Conservation (phyloP, 495 filamentous ascomycete genomes). For the Trichoderma reesei region DNA sequence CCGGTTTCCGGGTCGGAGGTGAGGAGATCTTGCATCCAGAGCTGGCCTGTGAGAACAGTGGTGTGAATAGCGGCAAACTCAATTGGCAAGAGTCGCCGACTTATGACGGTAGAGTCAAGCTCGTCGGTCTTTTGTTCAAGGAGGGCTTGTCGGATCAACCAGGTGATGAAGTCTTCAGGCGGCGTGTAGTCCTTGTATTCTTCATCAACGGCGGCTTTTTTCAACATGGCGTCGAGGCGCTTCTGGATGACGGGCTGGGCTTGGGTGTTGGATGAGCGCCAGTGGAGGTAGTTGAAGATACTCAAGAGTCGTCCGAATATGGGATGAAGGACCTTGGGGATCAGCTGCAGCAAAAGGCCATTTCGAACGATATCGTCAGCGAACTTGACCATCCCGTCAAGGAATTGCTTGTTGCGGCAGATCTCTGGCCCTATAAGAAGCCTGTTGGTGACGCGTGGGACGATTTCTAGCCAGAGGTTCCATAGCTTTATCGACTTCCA, state of each 20-base stretch:
- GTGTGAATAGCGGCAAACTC: conserved; percentile 42
- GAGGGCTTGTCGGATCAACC: conserved; percentile 27
- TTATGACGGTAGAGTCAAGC: conserved; percentile 18
- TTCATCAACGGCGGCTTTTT: conserved; percentile 17
- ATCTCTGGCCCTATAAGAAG: conserved; percentile 21
- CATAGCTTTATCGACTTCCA: conserved; percentile 27
- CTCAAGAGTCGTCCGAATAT: conserved; percentile 21
- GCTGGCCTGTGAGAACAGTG: conserved; percentile 33
- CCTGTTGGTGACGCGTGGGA: conserved; percentile 24
- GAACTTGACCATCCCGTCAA: conserved; percentile 23
- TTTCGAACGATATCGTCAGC: conserved; percentile 26
- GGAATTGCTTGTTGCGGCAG: conserved; percentile 22
- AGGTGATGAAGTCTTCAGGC: conserved; percentile 28
- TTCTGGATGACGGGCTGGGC: conserved; percentile 21
- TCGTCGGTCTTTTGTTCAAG: conserved; percentile 18
- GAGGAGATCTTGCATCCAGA: conserved; percentile 34
- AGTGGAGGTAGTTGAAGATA: conserved; percentile 23
- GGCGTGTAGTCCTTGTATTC: conserved; percentile 18
- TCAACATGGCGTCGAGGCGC: conserved; percentile 21
- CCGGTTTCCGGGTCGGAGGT: conserved; percentile 21
- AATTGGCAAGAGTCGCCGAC: conserved; percentile 28
- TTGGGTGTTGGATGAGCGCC: conserved; percentile 17
- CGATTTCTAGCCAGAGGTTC: conserved; percentile 24
- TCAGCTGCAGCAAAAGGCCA: conserved; percentile 24
- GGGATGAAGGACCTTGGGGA: conserved; percentile 27